These are phyloP conservation scores for Hypsizygus marmoreus DNA, from an alignment of 768 basidiomycete genomes.

Conservation along the genomic window DNA sequence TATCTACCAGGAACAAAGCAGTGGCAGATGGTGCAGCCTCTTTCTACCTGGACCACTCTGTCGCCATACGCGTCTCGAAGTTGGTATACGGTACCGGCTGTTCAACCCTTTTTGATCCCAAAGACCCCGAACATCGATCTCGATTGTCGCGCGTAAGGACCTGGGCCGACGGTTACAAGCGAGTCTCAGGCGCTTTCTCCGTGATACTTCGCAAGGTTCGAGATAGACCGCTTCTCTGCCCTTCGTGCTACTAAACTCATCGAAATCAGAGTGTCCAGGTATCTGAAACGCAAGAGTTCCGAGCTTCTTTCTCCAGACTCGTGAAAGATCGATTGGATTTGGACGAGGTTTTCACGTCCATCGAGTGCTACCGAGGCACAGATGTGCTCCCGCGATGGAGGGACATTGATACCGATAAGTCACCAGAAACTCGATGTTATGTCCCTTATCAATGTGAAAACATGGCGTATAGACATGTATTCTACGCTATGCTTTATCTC, in stretches of 20 bases:
- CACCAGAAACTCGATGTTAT: not conserved
- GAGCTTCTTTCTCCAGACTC: constrained; percentile 15
- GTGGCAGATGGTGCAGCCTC: constrained; percentile 33
- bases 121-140: constrained; percentile 20
- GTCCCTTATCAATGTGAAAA: not conserved
- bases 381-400: constrained; percentile 23
- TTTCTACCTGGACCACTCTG: constrained; percentile 28
- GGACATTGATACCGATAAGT: constrained; percentile 23
- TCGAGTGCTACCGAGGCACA: constrained; percentile 26
- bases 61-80: constrained; percentile 25
- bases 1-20: constrained; percentile 27
- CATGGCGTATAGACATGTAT: constrained; percentile 1
- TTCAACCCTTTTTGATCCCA: constrained; percentile 16
- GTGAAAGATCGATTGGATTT: constrained; percentile 7
- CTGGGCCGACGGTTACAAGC: constrained; percentile 11
- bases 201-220: constrained; percentile 26
- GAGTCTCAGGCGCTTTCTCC: constrained; percentile 21
- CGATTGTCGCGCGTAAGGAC: constrained; percentile 10
- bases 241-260: too few species aligned
- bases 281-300: constrained; percentile 25
- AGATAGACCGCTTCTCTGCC: too few species aligned
- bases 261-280: constrained; percentile 38
- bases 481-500: constrained; percentile 1
- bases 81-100: constrained; percentile 26
- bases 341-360: constrained; percentile 8